Conservation (phyloP, 139 green algal genomes). For the Tetraselmis chui region DNA sequence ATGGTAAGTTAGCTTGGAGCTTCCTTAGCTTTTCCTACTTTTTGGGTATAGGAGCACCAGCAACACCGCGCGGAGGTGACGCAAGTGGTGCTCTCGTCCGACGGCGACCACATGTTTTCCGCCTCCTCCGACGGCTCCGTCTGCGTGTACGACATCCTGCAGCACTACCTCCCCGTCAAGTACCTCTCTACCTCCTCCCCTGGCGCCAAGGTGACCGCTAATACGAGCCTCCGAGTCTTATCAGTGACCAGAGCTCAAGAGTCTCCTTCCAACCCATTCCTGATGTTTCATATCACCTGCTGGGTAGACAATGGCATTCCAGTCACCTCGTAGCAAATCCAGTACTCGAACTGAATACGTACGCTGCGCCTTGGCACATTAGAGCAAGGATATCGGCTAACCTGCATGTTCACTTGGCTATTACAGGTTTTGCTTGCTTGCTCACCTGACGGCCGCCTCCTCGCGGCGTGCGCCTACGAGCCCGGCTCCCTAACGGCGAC, state of each 20-base stretch:
- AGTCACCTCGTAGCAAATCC: no score
- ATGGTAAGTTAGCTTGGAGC: no score
- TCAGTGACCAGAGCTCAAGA: no score
- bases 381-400: no score
- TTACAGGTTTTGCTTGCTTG: not conserved
- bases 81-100: constrained; percentile 43
- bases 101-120: constrained; percentile 50
- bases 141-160: constrained; percentile 53
- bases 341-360: no score
- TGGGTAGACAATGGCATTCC: no score
- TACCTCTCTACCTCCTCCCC: constrained; percentile 33
- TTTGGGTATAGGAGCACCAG: constrained; percentile 55
- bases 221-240: no score
- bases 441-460: constrained; percentile 1
- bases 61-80: constrained; percentile 50
- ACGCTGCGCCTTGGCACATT: no score
- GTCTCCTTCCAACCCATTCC: no score
- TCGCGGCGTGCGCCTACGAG: constrained; percentile 8
- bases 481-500: constrained; percentile 2
- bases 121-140: constrained; percentile 54
- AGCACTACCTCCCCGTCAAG: constrained; percentile 49
- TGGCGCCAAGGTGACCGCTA: not conserved
- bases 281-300: no score
- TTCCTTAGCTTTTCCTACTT: no score
- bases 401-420: no score